Evolutionary conservation across 176 grass and related monocot species (phyloP), one percentile per base, ranked within the genome.

Genomic region (Raddia distichophylla): DNA sequence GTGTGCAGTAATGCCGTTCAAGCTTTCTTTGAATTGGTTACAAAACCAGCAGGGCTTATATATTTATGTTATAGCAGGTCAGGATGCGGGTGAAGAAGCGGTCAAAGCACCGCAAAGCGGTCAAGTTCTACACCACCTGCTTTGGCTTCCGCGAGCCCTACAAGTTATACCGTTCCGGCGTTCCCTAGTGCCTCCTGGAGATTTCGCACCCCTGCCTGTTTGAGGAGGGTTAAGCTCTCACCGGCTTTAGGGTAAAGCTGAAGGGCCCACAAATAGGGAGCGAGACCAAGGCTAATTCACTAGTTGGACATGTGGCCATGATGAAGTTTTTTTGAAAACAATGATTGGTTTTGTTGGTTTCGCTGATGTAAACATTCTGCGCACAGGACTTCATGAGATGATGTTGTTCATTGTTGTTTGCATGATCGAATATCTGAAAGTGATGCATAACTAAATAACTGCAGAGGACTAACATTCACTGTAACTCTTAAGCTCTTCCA

Each of bases 71-170:
- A 27, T 27, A 27, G 27, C 27, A 27, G 27, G 27, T 27, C 27
- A 27, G 27, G 27, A 58, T 94, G 94, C 85, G 91, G 79, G 84
- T 97, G 67, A 97, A 97, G 91, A 88, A 85, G 89, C 85, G 87
- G 33, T 90, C 90, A 34, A 76, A 87, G 65, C 80, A 97, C 79
- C 75, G 94, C 57, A 94, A 94, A 62, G 89, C 89, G 47, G 87
- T 97, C 48, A 92, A 86, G 60, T 94, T 97, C 79, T 94, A 91
- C 37, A 54, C 91, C 48, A 86, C 85, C 47, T 97, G 91, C 78
- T 97, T 97, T 50, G 85, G 91, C 18, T 91, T 97, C 75, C 85
- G 89, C 42, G 89, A 97, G 75, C 89, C 91, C 37, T 90, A 91
- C 82, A 97, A 86, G 75, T 27, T 27, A 27, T 27, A 27, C 27